Base-by-base conservation (phyloP, 1,139 yeast genomes). In the Pichia sp. region DNA sequence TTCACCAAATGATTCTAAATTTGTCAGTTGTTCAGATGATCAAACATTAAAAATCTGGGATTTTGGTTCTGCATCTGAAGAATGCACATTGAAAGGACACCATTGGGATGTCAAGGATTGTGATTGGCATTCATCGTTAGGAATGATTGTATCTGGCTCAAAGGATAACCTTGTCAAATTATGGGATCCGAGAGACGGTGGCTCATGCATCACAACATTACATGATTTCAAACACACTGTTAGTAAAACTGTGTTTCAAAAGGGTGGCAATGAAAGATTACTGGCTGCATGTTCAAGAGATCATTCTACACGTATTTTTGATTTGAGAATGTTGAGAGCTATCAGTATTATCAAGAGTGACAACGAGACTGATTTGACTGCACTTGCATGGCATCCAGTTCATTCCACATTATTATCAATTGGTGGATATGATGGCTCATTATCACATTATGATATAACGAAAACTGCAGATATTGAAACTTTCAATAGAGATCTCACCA, bases 91-190 rank as follows among this genome's bases (percentile, higher is more conserved):
- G 44, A 77, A 82, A 24, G 99, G 98, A 1, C 99, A 93, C 67
- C 96, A 94, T 62, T 93, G 99, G 99, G 99, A 93, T 68, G 97
- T 93, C 30, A 93, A 93, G 64, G 81, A 93, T 50, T 90, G 96
- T 45, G 98, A 93, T 65, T 93, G 99, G 99, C 99, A 93, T 66
- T 88, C 95, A 8, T 74, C 78, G 17, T 69, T 89, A 65, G 97
- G 98, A 0, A 73, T 94, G 34, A 77, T 87, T 47, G 94, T 86
- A 0, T 77, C 86, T 56, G 94, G 98, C 0, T 91, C 98, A 0
- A 93, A 94, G 63, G 99, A 93, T 67, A 94, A 94, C 65, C 71
- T 90, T 58, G 81, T 93, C 42, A 91, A 91, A 66, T 72, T 93
- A 33, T 93, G 99, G 99, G 99, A 93, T 64, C 99, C 99, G 6